phyloP scores from a whole-genome alignment of 1,139 yeast species.

The Blastobotrys apis region DNA sequence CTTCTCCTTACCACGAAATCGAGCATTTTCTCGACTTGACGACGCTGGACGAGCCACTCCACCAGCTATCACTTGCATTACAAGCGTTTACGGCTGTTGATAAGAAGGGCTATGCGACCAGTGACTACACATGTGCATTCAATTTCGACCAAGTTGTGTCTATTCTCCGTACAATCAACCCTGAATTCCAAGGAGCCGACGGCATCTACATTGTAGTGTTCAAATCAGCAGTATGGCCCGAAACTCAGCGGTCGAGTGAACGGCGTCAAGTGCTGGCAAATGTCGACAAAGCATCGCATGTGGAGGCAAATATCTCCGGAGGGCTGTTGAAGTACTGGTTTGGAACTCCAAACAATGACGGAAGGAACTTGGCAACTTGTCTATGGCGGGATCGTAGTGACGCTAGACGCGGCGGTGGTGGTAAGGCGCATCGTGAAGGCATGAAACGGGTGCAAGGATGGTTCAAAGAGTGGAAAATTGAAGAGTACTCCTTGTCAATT shows the following conservation, averaged over 20 bases:
- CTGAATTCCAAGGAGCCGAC: conserved; percentile 12
- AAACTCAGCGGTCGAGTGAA: conserved; percentile 16
- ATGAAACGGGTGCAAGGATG: conserved; percentile 20
- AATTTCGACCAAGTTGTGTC: conserved; percentile 14
- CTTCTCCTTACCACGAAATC: conserved; percentile 19
- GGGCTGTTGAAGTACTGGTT: conserved; percentile 25
- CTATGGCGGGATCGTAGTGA: conserved; percentile 19
- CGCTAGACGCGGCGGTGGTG: conserved; percentile 21
- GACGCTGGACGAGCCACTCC: conserved; percentile 9
- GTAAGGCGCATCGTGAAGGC: conserved; percentile 20
- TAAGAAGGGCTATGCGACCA: conserved; percentile 13
- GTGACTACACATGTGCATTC: conserved; percentile 13
- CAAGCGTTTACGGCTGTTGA: conserved; percentile 9
- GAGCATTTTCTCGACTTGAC: conserved; percentile 16
- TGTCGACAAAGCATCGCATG: conserved; percentile 21
- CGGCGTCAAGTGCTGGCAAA: conserved; percentile 19
- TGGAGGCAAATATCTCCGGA: conserved; percentile 21
- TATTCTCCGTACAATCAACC: conserved; percentile 7
- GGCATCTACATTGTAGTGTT: conserved; percentile 18
- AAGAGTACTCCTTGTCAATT: conserved; percentile 16
- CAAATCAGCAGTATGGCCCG: conserved; percentile 15
- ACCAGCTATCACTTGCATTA: conserved; percentile 18
- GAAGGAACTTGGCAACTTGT: conserved; percentile 23
- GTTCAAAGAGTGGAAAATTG: conserved; percentile 21
- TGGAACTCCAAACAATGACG: conserved; percentile 21